Conservation (phyloP, 768 basidiomycete species). For the Mycena galopus region DNA sequence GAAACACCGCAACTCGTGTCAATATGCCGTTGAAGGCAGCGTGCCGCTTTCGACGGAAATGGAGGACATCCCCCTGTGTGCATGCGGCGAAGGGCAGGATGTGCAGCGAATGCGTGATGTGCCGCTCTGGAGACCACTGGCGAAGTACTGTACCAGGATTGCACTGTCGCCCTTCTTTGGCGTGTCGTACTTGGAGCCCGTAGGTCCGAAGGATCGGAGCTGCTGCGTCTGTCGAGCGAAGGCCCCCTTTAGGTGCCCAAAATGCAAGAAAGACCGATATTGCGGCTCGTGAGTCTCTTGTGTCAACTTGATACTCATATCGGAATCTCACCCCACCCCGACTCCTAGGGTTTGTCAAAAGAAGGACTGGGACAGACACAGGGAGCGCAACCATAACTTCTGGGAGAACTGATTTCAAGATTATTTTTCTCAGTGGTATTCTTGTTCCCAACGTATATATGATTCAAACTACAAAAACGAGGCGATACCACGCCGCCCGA, state of each 20-base stretch:
- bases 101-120: conserved; percentile 51
- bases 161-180: conserved; percentile 65
- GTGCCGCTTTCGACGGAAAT: conserved; percentile 57
- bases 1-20: conserved; percentile 63
- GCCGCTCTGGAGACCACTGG: conserved; percentile 53
- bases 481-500: too few relatives aligned
- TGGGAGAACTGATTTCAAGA: conserved; percentile 21
- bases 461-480: too few relatives aligned
- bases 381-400: conserved; percentile 10
- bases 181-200: conserved; percentile 58
- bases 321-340: neutral
- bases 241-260: conserved; percentile 34
- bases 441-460: too few relatives aligned
- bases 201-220: conserved; percentile 39
- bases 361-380: conserved; percentile 21
- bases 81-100: conserved; percentile 66
- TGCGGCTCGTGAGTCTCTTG: conserved; percentile 36
- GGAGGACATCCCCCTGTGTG: conserved; percentile 59
- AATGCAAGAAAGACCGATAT: conserved; percentile 45
- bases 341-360: conserved; percentile 13
- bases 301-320: neutral
- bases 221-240: conserved; percentile 47
- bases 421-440: too few relatives aligned
- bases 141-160: conserved; percentile 63
- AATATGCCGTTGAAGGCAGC: conserved; percentile 51